A percentile compares a stretch with the other conserved stretches of the same genome.
phyloP scores from a whole-genome alignment of 345 rosid species.

The Heritiera littoralis region DNA sequence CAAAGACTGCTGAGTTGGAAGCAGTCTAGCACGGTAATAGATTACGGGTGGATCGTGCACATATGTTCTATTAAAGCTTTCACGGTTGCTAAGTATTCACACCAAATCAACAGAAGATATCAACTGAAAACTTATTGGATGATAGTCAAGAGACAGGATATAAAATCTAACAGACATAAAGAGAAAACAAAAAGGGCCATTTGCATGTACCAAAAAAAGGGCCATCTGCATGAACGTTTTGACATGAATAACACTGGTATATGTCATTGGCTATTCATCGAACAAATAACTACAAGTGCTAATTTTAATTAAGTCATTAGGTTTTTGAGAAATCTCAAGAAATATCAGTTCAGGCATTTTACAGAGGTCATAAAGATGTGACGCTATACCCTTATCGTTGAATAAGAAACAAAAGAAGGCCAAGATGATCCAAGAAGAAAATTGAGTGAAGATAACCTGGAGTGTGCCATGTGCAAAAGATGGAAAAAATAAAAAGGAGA shows the following conservation, averaged over 20 bases:
- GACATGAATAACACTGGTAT: neutral
- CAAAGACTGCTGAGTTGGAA: neutral
- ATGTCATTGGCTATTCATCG: neutral
- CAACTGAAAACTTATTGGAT: neutral
- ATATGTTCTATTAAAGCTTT: neutral
- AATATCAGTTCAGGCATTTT: neutral
- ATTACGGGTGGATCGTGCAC: neutral
- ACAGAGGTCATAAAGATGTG: neutral
- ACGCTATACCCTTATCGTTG: neutral
- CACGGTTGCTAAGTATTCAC: neutral
- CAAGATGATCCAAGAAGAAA: conserved; percentile 1
- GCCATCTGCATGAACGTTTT: neutral
- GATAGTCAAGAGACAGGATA: neutral
- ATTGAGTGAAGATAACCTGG: neutral
- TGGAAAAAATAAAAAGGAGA: neutral
- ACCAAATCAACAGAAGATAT: neutral
- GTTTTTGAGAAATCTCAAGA: neutral
- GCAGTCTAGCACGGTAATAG: neutral
- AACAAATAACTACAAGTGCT: neutral
- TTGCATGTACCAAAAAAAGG: neutral
- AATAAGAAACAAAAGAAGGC: neutral
- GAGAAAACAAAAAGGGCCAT: neutral
- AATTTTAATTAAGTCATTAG: neutral
- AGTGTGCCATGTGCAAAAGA: neutral
- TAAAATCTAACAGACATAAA: neutral